Conservation (phyloP, 805 yeast species). For the Priceomyces haplophilus region DNA sequence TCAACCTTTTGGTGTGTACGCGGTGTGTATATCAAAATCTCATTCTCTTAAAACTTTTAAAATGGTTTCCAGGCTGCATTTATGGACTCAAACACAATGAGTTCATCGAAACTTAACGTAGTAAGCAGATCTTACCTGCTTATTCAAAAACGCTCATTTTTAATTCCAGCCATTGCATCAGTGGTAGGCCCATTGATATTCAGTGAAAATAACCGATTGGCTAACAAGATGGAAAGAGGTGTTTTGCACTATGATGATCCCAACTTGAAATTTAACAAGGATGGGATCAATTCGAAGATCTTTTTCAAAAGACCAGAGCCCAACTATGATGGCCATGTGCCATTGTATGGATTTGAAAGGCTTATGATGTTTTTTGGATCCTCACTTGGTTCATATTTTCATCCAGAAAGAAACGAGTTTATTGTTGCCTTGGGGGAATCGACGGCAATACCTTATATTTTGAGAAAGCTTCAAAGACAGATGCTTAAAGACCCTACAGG, state of each 20-base stretch:
- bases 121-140: neutral
- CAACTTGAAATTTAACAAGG: slow-evolving; percentile 27
- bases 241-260: slow-evolving; percentile 40
- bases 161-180: slow-evolving; percentile 16
- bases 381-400: slow-evolving; percentile 71
- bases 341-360: slow-evolving; percentile 63
- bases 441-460: slow-evolving; percentile 70
- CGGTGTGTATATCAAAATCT: neutral
- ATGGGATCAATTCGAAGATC: slow-evolving; percentile 22
- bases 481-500: slow-evolving; percentile 81
- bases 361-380: slow-evolving; percentile 64
- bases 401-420: slow-evolving; percentile 72
- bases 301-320: slow-evolving; percentile 40
- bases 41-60: too few species aligned
- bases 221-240: slow-evolving; percentile 57
- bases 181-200: slow-evolving; percentile 29
- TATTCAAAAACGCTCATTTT: slow-evolving; percentile 6
- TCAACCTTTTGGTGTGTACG: neutral
- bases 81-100: neutral
- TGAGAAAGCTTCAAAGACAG: slow-evolving; percentile 57
- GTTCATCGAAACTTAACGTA: neutral
- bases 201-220: slow-evolving; percentile 49
- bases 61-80: too few species aligned
- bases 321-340: slow-evolving; percentile 75
- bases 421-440: slow-evolving; percentile 88